These are phyloP conservation scores for Neurospora cerealis DNA, from an alignment of 495 filamentous ascomycete genomes.

Conservation along the genomic window DNA sequence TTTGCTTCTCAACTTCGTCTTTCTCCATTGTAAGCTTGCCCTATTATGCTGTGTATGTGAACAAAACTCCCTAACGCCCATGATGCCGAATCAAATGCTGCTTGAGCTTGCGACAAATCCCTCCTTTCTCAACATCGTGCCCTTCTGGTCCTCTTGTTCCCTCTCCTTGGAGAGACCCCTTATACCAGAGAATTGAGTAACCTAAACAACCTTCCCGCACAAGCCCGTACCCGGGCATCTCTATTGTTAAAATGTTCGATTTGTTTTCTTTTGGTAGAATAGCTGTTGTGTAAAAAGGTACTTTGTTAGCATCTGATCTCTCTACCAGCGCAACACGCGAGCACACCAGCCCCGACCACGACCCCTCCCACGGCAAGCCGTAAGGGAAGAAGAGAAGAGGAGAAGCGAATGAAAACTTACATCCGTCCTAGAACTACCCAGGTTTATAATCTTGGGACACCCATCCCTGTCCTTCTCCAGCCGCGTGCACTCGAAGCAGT, in stretches of 20 bases:
- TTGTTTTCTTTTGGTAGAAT: constrained; percentile 46
- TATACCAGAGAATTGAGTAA: not conserved
- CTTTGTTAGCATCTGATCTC: constrained; percentile 15
- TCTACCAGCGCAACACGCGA: no score
- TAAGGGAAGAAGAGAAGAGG: not conserved
- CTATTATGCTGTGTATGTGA: not conserved
- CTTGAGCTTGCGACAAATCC: not conserved
- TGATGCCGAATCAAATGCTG: not conserved
- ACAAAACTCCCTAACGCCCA: not conserved
- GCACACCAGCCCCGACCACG: not conserved
- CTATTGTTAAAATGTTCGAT: constrained; percentile 36
- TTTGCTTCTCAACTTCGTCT: not conserved
- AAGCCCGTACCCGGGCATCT: constrained; percentile 33
- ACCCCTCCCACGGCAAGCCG: not conserved
- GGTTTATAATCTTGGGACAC: constrained; percentile 98
- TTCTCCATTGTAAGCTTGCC: not conserved
- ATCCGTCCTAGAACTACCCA: constrained; percentile 92
- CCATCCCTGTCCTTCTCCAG: constrained; percentile 96
- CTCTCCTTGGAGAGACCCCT: not conserved
- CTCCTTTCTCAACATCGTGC: not conserved
- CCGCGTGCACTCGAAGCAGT: constrained; percentile 98
- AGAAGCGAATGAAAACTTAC: constrained; percentile 38
- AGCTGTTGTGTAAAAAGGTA: constrained; percentile 17
- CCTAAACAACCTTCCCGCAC: not conserved
- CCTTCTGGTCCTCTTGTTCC: not conserved